phyloP scores from a whole-genome alignment of 805 yeast species.

The Wickerhamiella nectarea region DNA sequence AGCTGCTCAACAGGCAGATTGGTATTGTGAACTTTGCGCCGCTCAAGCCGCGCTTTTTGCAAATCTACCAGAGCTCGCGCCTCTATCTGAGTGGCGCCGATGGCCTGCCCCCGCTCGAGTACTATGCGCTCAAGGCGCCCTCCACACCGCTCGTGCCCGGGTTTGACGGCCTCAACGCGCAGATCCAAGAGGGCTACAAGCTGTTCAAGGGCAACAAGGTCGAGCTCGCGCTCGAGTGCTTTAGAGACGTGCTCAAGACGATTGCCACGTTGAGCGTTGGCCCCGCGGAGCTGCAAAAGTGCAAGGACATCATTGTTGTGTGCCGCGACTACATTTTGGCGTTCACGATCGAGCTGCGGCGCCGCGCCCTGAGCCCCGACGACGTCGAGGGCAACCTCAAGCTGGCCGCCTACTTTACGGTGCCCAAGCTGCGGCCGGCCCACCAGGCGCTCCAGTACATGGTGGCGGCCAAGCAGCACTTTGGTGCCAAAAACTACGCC shows the following conservation, averaged over 20 bases:
- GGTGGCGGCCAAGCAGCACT: conserved; percentile 89
- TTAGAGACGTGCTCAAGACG: conserved; percentile 69
- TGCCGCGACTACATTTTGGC: conserved; percentile 90
- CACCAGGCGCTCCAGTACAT: conserved; percentile 82
- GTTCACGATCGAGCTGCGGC: conserved; percentile 73
- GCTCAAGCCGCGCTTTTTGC: conserved; percentile 65
- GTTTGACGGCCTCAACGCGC: conserved; percentile 46
- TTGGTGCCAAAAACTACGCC: conserved; percentile 75
- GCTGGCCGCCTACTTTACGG: conserved; percentile 90
- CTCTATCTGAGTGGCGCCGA: conserved; percentile 59
- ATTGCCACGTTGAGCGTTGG: conserved; percentile 58
- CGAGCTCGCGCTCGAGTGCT: conserved; percentile 62
- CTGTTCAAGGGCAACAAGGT: conserved; percentile 73
- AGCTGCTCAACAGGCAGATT: conserved; percentile 73
- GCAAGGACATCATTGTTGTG: conserved; percentile 52
- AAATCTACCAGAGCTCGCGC: conserved; percentile 70
- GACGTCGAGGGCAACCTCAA: conserved; percentile 76
- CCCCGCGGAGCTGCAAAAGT: conserved; percentile 62
- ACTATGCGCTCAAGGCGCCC: conserved; percentile 57
- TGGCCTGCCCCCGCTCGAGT: conserved; percentile 56
- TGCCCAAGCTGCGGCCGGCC: conserved; percentile 62
- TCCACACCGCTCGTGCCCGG: conserved; percentile 68
- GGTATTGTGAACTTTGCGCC: conserved; percentile 85
- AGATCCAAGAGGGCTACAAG: conserved; percentile 61
- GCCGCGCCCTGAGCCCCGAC: conserved; percentile 60